phyloP scores from a whole-genome alignment of 2,329 filamentous ascomycete species.

The Diaporthe sp. region DNA sequence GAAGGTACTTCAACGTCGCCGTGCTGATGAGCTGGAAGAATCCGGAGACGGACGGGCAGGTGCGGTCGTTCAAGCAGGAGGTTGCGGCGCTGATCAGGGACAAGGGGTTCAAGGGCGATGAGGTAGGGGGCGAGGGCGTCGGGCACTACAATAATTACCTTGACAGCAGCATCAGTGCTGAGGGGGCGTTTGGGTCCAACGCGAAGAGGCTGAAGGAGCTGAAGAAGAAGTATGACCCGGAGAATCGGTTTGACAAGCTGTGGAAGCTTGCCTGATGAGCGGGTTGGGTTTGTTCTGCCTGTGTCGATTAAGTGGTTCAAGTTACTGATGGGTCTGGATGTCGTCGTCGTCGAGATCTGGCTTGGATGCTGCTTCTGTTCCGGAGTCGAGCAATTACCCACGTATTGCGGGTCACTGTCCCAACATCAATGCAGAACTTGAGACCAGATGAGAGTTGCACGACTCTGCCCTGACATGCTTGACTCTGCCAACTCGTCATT shows the following conservation, averaged over 20 bases:
- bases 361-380: not conserved
- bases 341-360: too few species aligned
- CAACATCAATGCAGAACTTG: not conserved
- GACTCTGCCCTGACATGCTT: too few species aligned
- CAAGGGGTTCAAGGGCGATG: slow-evolving; percentile 39
- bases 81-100: slow-evolving; percentile 42
- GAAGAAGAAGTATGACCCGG: slow-evolving; percentile 47
- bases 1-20: slow-evolving; percentile 54
- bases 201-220: slow-evolving; percentile 43
- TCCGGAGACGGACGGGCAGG: slow-evolving; percentile 46
- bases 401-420: not conserved
- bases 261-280: slow-evolving; percentile 2
- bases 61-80: slow-evolving; percentile 51
- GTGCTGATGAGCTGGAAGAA: slow-evolving; percentile 54
- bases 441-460: not conserved
- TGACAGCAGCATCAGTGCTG: slow-evolving; percentile 39
- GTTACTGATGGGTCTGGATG: not conserved
- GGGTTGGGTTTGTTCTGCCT: not conserved
- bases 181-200: slow-evolving; percentile 46
- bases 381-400: too few species aligned
- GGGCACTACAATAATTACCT: slow-evolving; percentile 46
- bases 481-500: not conserved
- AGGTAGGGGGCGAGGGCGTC: slow-evolving; percentile 38
- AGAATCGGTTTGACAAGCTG: slow-evolving; percentile 49
- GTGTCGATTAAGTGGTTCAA: not conserved